Evolutionary conservation across 2,329 filamentous ascomycete species (phyloP).

Genomic region (Penicillium sp.): DNA sequence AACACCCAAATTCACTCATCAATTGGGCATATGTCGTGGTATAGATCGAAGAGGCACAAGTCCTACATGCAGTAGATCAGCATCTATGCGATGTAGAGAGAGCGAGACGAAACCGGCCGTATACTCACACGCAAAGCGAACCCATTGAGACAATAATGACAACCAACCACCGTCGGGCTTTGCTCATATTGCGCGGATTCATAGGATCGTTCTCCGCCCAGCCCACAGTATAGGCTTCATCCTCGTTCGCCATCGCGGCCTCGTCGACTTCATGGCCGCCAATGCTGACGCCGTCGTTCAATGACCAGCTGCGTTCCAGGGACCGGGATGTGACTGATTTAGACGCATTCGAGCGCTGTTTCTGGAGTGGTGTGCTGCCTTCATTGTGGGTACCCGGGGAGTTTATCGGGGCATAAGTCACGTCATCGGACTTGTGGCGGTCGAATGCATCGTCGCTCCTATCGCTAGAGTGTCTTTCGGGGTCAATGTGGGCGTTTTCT

Average conservation of each 20-base stretch:
- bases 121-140: conserved; percentile 77
- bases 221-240: conserved; percentile 62
- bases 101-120: neutral
- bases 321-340: conserved; percentile 11
- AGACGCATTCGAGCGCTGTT: conserved; percentile 25
- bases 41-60: conserved; percentile 84
- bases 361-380: conserved; percentile 17
- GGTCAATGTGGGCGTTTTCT: conserved; percentile 10
- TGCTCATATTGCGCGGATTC: conserved; percentile 69
- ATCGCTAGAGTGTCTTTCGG: neutral
- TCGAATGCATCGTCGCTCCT: conserved; percentile 14
- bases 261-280: conserved; percentile 23
- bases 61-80: conserved; percentile 51
- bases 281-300: conserved; percentile 37
- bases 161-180: conserved; percentile 73
- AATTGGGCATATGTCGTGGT: conserved; percentile 79
- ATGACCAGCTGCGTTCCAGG: conserved; percentile 37
- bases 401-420: conserved; percentile 27
- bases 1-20: conserved; percentile 69
- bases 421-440: conserved; percentile 11
- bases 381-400: conserved; percentile 15
- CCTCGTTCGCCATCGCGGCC: conserved; percentile 23
- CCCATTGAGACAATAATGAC: conserved; percentile 71
- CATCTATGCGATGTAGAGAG: neutral
- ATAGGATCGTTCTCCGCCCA: conserved; percentile 76